Evolutionary conservation across 2,329 filamentous ascomycete genomes (phyloP), one percentile per base, ranked within the genome.

Genomic region (Ophiostoma ips): DNA sequence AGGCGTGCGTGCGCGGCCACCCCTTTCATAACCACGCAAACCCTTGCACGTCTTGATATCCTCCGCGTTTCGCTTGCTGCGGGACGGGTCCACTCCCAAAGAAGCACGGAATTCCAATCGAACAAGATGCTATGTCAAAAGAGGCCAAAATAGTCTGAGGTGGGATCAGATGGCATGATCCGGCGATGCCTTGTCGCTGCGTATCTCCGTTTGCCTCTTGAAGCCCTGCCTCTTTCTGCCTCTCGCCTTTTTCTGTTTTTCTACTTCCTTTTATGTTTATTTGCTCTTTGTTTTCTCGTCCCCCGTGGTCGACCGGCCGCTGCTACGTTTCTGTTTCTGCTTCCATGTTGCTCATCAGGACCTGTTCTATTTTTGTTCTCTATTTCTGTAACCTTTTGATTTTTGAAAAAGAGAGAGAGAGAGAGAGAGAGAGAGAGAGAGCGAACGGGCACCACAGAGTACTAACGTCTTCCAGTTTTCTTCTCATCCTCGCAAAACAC

Each of bases 31-130:
- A 50, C 33, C 49, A 50, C 43, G 38, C 41, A 46, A 43, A 44
- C 47, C 49, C 51, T 46, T 49, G 50, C 48, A 48, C 50, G 40
- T 55, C 51, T 52, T 41, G 53, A 52, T 43, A 45, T 48, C 52
- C 51, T 56, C 51, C 55, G 55, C 55, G 55, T 56, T 56, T 56
- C 53, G 53, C 50, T 50, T 43, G 41, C 43, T 30, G 50, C 55
- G 53, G 55, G 43, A 56, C 50, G 31, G 45, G 44, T 35, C 52
- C 51, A 53, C 51, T 19, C 34, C 21, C 21, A 46, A 49, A 35
- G 40, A 45, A 51, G 7, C n/a, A 30, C 15, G 19, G 37, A 40
- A 28, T 21, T n/a, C 11, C 18, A n/a, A 34, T 35, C 15, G 24
- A 15, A 31, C 16, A 15, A 31, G 31, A n/a, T n/a, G n/a, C n/a